Conservation (phyloP, 2,329 filamentous ascomycete species). For the Epichloe elymi region DNA sequence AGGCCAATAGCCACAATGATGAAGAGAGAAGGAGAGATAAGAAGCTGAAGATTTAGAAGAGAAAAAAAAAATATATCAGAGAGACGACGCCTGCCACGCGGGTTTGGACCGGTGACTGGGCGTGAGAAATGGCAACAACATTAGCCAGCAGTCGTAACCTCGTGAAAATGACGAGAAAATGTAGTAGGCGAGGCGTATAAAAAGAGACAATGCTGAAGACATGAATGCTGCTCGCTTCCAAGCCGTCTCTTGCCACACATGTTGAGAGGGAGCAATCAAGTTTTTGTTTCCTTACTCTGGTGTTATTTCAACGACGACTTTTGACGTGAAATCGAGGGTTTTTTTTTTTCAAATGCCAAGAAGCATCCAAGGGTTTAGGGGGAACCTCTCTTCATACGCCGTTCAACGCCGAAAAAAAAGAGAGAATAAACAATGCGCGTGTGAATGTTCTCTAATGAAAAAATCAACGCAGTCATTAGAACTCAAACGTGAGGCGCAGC, state of each 20-base stretch:
- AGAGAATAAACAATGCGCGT: slow-evolving; percentile 4
- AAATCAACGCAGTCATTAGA: slow-evolving; percentile 10
- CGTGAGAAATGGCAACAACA: slow-evolving; percentile 16
- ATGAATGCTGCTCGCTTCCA: neutral
- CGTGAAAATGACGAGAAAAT: slow-evolving; percentile 14
- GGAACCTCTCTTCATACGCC: neutral
- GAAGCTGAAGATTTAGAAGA: neutral
- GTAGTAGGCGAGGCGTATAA: slow-evolving; percentile 10
- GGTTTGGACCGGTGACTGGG: neutral
- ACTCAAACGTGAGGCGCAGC: slow-evolving; percentile 36
- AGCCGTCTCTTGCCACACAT: neutral
- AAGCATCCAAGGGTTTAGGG: too few relatives aligned
- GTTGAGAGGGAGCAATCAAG: neutral
- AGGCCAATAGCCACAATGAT: neutral
- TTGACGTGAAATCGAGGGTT: too few relatives aligned
- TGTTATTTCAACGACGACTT: too few relatives aligned
- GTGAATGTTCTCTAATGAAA: slow-evolving; percentile 16
- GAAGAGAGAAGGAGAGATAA: neutral
- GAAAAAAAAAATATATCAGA: slow-evolving; percentile 3
- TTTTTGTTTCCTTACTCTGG: too few relatives aligned
- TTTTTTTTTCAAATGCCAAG: too few relatives aligned
- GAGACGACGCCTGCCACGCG: slow-evolving; percentile 3
- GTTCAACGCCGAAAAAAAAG: slow-evolving; percentile 9
- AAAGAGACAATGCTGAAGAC: slow-evolving; percentile 1
- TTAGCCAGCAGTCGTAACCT: slow-evolving; percentile 22